phyloP scores from a whole-genome alignment of 768 basidiomycete species.

The Pisolithus marmoratus region DNA sequence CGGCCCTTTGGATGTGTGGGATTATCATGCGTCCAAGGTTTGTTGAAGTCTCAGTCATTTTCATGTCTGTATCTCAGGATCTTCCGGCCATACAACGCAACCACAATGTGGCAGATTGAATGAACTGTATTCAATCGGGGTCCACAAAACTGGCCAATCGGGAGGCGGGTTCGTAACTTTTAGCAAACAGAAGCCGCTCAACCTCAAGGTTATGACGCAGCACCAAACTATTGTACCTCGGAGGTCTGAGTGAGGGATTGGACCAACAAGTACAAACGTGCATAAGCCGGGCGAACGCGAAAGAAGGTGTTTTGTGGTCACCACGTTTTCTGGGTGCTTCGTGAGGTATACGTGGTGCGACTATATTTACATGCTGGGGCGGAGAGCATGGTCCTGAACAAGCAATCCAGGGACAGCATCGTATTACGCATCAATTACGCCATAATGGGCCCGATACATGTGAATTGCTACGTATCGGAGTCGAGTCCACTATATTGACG shows the following conservation, averaged over 20 bases:
- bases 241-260: slow-evolving; percentile 84
- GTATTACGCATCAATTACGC: slow-evolving; percentile 68
- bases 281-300: slow-evolving; percentile 65
- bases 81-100: slow-evolving; percentile 68
- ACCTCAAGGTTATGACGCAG: slow-evolving; percentile 25
- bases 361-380: too few species aligned
- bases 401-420: slow-evolving; percentile 68
- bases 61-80: slow-evolving; percentile 38
- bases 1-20: slow-evolving; percentile 65
- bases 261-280: slow-evolving; percentile 90
- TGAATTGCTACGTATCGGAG: slow-evolving; percentile 89
- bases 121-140: slow-evolving; percentile 83
- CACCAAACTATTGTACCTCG: slow-evolving; percentile 74
- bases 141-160: slow-evolving; percentile 27
- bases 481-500: slow-evolving; percentile 68
- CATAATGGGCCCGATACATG: slow-evolving; percentile 81
- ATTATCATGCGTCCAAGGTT: slow-evolving; percentile 61
- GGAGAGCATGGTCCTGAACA: neutral
- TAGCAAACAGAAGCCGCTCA: neutral
- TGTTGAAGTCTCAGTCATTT: neutral
- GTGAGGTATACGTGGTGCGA: slow-evolving; percentile 44
- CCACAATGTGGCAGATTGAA: slow-evolving; percentile 85
- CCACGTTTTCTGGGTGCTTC: slow-evolving; percentile 89
- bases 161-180: slow-evolving; percentile 25
- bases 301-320: slow-evolving; percentile 66